These are phyloP conservation scores for Trichoderma sp. DNA, from an alignment of 2,329 filamentous ascomycete species.

Conservation along the genomic window DNA sequence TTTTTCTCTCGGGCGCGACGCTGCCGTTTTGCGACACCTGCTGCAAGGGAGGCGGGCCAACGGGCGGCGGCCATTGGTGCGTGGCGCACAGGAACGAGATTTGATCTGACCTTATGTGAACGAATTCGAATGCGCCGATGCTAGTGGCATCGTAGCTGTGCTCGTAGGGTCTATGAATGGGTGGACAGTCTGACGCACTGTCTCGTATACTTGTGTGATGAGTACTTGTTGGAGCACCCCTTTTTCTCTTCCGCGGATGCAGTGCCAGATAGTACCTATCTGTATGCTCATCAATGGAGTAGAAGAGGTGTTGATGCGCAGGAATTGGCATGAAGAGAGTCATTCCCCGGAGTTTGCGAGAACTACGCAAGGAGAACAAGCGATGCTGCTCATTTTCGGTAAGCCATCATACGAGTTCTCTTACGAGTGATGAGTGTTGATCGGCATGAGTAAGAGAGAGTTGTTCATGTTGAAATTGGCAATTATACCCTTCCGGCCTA, in stretches of 20 bases:
- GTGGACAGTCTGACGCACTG: slow-evolving; percentile 3
- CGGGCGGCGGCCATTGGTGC: slow-evolving; percentile 2
- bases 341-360: neutral
- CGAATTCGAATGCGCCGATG: slow-evolving; percentile 16
- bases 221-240: neutral
- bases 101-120: slow-evolving; percentile 1
- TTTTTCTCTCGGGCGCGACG: neutral
- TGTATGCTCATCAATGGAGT: neutral
- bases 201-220: neutral
- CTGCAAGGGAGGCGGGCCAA: slow-evolving; percentile 15
- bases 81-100: slow-evolving; percentile 10
- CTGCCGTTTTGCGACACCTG: slow-evolving; percentile 9
- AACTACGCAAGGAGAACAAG: neutral
- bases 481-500: neutral
- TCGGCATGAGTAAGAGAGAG: neutral
- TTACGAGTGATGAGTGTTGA: neutral
- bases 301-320: neutral
- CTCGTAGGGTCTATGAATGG: neutral
- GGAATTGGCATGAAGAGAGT: neutral
- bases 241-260: neutral
- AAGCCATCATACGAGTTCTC: neutral
- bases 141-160: neutral
- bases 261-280: neutral
- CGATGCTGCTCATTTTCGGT: neutral
- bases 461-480: neutral